Conservation (phyloP, 306 rosid genomes). For the Vigna nakashimae region DNA sequence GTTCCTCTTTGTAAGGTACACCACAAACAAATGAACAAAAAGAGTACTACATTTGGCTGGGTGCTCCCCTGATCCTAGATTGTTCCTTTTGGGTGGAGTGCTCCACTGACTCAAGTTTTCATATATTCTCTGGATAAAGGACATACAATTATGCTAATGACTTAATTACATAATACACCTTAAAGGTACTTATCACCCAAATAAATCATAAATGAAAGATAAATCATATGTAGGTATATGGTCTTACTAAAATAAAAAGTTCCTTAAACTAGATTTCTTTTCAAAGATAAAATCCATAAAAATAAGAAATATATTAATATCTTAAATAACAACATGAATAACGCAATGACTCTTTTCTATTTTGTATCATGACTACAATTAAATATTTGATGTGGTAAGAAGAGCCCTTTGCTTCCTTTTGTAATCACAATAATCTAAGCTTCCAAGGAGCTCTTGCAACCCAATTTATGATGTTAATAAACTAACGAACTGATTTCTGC, state of each 20-base stretch:
- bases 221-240: background rate
- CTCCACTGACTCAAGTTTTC: background rate
- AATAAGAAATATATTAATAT: background rate
- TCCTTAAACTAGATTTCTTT: background rate
- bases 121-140: background rate
- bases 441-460: constrained; percentile 27
- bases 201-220: background rate
- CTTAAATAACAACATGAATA: background rate
- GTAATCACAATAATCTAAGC: constrained; percentile 8
- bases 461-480: constrained; percentile 36
- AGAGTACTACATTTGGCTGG: background rate
- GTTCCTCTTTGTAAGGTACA: background rate
- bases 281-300: background rate
- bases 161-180: background rate
- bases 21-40: background rate
- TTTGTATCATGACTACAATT: background rate
- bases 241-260: background rate
- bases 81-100: background rate
- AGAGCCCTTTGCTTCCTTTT: background rate
- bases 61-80: background rate
- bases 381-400: background rate
- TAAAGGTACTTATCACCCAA: background rate
- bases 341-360: background rate
- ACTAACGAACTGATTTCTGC: constrained; percentile 50
- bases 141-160: background rate